Conservation (phyloP, 2,329 filamentous ascomycete species). For the Penicillium sumatraense region DNA sequence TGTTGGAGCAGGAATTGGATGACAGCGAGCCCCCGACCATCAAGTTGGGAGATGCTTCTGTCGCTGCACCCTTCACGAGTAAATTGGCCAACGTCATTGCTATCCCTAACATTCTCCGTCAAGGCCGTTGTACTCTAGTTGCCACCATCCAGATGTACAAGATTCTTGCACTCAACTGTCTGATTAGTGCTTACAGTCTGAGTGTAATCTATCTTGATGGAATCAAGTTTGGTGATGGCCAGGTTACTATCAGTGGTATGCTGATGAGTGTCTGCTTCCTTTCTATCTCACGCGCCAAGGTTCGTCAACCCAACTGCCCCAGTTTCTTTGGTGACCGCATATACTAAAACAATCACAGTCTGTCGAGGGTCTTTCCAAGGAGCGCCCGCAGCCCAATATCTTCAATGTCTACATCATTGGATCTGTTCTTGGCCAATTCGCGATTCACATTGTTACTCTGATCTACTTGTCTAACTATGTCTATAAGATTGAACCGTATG, state of each 20-base stretch:
- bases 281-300: slow-evolving; percentile 94
- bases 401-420: slow-evolving; percentile 99
- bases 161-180: slow-evolving; percentile 94
- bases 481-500: slow-evolving; percentile 81
- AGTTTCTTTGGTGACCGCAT: neutral
- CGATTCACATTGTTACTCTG: slow-evolving; percentile 89
- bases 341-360: slow-evolving; percentile 54
- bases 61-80: slow-evolving; percentile 95
- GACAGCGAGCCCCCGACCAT: slow-evolving; percentile 92
- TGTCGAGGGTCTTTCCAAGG: slow-evolving; percentile 93
- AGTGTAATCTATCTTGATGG: slow-evolving; percentile 96
- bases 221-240: slow-evolving; percentile 98
- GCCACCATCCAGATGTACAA: slow-evolving; percentile 99
- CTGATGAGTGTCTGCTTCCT: slow-evolving; percentile 99
- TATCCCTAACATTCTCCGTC: slow-evolving; percentile 96
- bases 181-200: slow-evolving; percentile 96
- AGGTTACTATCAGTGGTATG: slow-evolving; percentile 99
- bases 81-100: slow-evolving; percentile 97
- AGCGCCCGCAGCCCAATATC: slow-evolving; percentile 96
- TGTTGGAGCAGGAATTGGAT: slow-evolving; percentile 89
- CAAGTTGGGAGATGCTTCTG: slow-evolving; percentile 95
- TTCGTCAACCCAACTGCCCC: slow-evolving; percentile 38
- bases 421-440: slow-evolving; percentile 95
- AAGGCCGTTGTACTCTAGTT: slow-evolving; percentile 95
- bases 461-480: slow-evolving; percentile 94